Evolutionary conservation across 2,329 filamentous ascomycete genomes (phyloP).

Genomic region (Talaromyces verruculosus): DNA sequence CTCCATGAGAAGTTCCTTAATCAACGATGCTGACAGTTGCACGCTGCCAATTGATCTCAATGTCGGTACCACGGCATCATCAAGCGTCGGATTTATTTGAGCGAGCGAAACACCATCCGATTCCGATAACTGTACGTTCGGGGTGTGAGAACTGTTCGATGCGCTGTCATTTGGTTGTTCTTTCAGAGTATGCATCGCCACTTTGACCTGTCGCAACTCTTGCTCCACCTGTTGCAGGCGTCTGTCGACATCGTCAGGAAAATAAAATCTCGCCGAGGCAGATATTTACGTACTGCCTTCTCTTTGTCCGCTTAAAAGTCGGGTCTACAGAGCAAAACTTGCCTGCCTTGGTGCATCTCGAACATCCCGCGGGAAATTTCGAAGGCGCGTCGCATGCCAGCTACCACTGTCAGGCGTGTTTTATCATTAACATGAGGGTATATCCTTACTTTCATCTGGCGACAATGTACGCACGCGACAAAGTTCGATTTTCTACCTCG

Average conservation of each 20-base stretch:
- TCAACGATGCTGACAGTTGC: not conserved
- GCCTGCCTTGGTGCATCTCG: slow-evolving; percentile 18
- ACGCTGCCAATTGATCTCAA: slow-evolving; percentile 13
- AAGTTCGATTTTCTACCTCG: slow-evolving; percentile 20
- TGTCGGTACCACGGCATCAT: not conserved
- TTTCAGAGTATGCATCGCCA: not conserved
- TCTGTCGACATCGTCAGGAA: not conserved
- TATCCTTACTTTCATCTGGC: slow-evolving; percentile 22
- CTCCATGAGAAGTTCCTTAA: slow-evolving; percentile 12
- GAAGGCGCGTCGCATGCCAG: slow-evolving; percentile 13
- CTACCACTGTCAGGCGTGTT: slow-evolving; percentile 5
- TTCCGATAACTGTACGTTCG: not conserved
- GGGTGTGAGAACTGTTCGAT: not conserved
- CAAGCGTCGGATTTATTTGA: not conserved
- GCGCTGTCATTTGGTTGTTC: not conserved
- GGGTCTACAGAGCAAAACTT: slow-evolving; percentile 18
- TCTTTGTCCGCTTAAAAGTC: slow-evolving; percentile 6
- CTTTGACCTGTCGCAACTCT: slow-evolving; percentile 12
- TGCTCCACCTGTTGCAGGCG: slow-evolving; percentile 11
- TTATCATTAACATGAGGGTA: not conserved
- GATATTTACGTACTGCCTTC: slow-evolving; percentile 12
- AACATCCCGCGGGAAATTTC: slow-evolving; percentile 19
- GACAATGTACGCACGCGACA: slow-evolving; percentile 21
- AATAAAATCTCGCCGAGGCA: not conserved
- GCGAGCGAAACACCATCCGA: not conserved